A percentile compares a stretch with the other conserved stretches of the same genome.
Conservation (phyloP, 129 eudicot genomes). For the Chrysanthemum lavandulifolium region DNA sequence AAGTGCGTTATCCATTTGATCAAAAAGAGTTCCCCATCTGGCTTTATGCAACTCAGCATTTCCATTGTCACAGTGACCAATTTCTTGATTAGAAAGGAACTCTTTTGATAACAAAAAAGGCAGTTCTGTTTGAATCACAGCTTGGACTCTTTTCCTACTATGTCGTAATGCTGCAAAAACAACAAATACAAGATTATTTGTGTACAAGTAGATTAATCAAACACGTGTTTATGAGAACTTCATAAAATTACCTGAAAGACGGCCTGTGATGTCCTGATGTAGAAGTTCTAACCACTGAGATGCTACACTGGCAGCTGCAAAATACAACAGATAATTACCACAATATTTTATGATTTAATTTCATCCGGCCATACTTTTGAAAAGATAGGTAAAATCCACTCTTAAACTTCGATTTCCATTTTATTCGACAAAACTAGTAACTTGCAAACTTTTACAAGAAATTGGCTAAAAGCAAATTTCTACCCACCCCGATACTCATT, state of each 20-base stretch:
- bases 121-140: conserved; percentile 68
- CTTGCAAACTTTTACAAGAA: neutral
- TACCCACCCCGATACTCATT: neutral
- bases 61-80: conserved; percentile 25
- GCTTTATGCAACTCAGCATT: conserved; percentile 56
- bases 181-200: conserved; percentile 6
- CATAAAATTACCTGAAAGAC: conserved; percentile 62
- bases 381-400: neutral
- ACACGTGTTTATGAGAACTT: neutral
- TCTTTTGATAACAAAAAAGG: conserved; percentile 66
- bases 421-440: neutral
- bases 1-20: conserved; percentile 75
- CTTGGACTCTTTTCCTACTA: conserved; percentile 79
- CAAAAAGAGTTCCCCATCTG: conserved; percentile 66
- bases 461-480: neutral
- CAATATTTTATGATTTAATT: neutral
- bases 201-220: neutral
- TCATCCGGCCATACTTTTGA: neutral
- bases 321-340: conserved; percentile 7
- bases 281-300: conserved; percentile 93
- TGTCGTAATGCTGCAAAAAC: conserved; percentile 62
- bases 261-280: conserved; percentile 83
- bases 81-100: conserved; percentile 45
- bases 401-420: neutral
- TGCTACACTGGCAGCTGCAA: conserved; percentile 89